A percentile compares a stretch with the other conserved stretches of the same genome.
Evolutionary conservation across 805 yeast species (phyloP).

Genomic region (Starmerella floris): DNA sequence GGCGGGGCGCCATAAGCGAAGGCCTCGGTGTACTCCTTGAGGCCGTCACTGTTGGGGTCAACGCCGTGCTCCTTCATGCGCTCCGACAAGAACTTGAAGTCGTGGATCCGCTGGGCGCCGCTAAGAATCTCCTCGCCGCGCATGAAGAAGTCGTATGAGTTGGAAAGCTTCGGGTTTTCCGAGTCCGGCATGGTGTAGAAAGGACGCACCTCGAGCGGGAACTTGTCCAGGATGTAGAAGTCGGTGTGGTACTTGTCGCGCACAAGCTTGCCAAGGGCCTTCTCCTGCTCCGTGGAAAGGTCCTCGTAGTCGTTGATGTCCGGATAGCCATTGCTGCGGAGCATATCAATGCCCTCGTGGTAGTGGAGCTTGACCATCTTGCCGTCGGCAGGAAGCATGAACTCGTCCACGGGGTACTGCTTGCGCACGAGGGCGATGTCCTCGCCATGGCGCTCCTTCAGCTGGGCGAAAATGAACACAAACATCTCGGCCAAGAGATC

Average conservation of each 20-base stretch:
- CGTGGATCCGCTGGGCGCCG: constrained; percentile 99
- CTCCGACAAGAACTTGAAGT: constrained; percentile 64
- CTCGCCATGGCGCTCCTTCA: constrained; percentile 61
- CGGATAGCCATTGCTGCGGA: constrained; percentile 76
- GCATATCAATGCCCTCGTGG: constrained; percentile 80
- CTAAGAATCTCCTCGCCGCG: constrained; percentile 98
- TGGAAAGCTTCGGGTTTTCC: constrained; percentile 79
- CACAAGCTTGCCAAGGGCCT: constrained; percentile 77
- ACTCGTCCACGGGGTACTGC: constrained; percentile 96
- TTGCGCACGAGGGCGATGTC: constrained; percentile 83
- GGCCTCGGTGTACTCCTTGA: constrained; percentile 83
- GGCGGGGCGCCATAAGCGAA: constrained; percentile 94
- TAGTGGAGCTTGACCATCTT: constrained; percentile 82
- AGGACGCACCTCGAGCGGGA: constrained; percentile 94
- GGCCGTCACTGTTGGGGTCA: constrained; percentile 67
- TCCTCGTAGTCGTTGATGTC: constrained; percentile 72
- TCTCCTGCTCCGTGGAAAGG: constrained; percentile 87
- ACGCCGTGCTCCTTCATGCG: constrained; percentile 76
- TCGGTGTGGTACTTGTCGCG: constrained; percentile 93
- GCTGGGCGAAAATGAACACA: constrained; percentile 73
- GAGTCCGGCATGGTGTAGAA: constrained; percentile 99
- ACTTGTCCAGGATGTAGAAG: constrained; percentile 93
- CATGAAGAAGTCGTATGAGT: constrained; percentile 99
- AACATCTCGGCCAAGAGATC: constrained; percentile 57
- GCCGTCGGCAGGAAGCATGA: constrained; percentile 84